These are phyloP conservation scores for Gnomoniopsis smithogilvyi DNA, from an alignment of 2,329 filamentous ascomycete species.

Conservation along the genomic window DNA sequence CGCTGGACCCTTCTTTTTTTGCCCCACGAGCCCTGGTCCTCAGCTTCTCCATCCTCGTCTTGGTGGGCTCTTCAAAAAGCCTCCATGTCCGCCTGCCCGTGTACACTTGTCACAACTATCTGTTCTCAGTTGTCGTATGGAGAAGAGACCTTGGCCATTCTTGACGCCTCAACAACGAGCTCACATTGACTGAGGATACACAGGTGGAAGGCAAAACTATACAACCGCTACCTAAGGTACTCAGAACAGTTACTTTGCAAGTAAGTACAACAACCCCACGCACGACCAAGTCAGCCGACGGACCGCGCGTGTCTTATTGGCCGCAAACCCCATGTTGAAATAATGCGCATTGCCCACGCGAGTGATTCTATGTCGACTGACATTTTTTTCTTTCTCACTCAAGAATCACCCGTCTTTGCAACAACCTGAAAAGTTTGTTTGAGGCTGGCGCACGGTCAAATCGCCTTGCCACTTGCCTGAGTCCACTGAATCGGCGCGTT, in stretches of 20 bases:
- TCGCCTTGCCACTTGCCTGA: not conserved
- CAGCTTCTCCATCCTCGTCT: not conserved
- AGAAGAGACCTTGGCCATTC: too few relatives aligned
- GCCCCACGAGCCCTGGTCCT: not conserved
- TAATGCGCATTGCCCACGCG: not conserved
- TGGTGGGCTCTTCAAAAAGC: not conserved
- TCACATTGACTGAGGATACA: too few relatives aligned
- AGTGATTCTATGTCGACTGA: not conserved
- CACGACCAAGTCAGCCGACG: not conserved
- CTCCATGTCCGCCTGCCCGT: too few relatives aligned
- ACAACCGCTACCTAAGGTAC: too few relatives aligned
- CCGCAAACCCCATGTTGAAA: conserved; percentile 2
- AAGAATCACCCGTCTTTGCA: not conserved
- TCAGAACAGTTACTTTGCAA: too few relatives aligned
- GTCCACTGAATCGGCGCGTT: not conserved
- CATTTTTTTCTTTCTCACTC: not conserved
- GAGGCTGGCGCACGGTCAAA: not conserved
- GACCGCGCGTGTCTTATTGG: conserved; percentile 10
- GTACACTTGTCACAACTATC: too few relatives aligned
- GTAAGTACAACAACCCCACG: conserved; percentile 7
- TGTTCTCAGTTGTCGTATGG: too few relatives aligned
- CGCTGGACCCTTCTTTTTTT: conserved; percentile 15
- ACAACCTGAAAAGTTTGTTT: not conserved
- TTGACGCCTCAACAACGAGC: too few relatives aligned
- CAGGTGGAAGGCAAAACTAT: too few relatives aligned